Evolutionary conservation across 768 basidiomycete species (phyloP), one percentile per base, ranked within the genome.

Genomic region (Leccinum variicolor): DNA sequence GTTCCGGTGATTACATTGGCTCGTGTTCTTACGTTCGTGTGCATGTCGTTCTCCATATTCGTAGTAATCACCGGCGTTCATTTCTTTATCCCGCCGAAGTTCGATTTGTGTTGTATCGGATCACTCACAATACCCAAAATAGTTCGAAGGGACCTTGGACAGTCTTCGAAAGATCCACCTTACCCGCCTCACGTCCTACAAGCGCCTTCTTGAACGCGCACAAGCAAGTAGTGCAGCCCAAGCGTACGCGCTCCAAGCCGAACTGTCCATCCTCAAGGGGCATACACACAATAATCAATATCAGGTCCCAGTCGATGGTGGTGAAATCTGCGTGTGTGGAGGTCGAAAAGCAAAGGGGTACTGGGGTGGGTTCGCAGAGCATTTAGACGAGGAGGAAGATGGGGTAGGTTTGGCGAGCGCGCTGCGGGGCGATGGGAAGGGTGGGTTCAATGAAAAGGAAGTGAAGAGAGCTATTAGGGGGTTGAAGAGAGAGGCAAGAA

Each of bases 241-340:
- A 65, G 76, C 93, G 2, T 91, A 94, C 65, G 91, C 92, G 0
- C 75, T 94, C 1, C 91, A 93, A 72, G 91, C 90, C 2, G 90
- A 94, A 66, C 76, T 92, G 3, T 78, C 84, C 13, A 76, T 90
- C 26, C 75, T 93, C 29, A 83, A 87, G 45, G 73, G 75, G 13
- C 79, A 79, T 50, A 63, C 59, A 58, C 71, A 70, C 50, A 65
- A 62, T 8, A 43, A 53, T 11, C 60, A 43, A 4, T 54, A 58
- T 10, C 61, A 49, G 9, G 54, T 11, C 29, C 63, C 46, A 1
- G 62, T 60, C 2, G 58, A 69, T 43, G 61, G 49, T 3, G 69
- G 72, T 11, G 73, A 74, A 17, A 68, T 74, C 31, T 80, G 79
- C 56, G 62, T 74, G 3, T 89, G 88, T 61, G 88, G 87, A 23